Conservation (phyloP, 140 eudicot genomes). For the Erigeron philadelphicus region DNA sequence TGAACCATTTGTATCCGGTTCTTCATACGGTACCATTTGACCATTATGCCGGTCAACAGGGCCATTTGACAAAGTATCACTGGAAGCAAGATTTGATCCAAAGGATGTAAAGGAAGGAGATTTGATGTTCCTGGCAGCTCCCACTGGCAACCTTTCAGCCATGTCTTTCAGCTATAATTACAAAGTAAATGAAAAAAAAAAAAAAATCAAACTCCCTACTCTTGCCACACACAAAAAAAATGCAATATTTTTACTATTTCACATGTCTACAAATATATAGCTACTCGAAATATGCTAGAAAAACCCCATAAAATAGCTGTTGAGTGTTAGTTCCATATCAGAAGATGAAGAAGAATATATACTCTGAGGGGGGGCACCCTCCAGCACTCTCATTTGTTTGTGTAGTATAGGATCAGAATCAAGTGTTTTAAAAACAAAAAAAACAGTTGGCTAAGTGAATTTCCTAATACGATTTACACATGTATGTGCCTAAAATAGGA, state of each 20-base stretch:
- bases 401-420: no score
- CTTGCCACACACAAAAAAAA: no score
- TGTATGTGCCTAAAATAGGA: no score
- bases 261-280: not conserved
- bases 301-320: no score
- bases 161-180: conserved; percentile 72
- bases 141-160: conserved; percentile 98
- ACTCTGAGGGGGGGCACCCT: no score
- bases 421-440: no score
- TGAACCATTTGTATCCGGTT: conserved; percentile 53
- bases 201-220: no score
- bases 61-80: conserved; percentile 39
- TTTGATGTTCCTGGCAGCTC: conserved; percentile 60
- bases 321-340: not conserved
- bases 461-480: no score
- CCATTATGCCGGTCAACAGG: conserved; percentile 44
- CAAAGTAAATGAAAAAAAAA: conserved; percentile 15
- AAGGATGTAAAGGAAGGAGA: conserved; percentile 57
- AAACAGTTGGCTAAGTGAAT: no score
- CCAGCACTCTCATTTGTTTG: no score
- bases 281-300: no score
- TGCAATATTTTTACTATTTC: not conserved
- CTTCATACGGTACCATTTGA: conserved; percentile 40
- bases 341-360: no score
- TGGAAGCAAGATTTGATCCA: conserved; percentile 39